A percentile compares a stretch with the other conserved stretches of the same genome.
Evolutionary conservation across 2,329 filamentous ascomycete genomes (phyloP).

Genomic region (Fusarium subglutinans): DNA sequence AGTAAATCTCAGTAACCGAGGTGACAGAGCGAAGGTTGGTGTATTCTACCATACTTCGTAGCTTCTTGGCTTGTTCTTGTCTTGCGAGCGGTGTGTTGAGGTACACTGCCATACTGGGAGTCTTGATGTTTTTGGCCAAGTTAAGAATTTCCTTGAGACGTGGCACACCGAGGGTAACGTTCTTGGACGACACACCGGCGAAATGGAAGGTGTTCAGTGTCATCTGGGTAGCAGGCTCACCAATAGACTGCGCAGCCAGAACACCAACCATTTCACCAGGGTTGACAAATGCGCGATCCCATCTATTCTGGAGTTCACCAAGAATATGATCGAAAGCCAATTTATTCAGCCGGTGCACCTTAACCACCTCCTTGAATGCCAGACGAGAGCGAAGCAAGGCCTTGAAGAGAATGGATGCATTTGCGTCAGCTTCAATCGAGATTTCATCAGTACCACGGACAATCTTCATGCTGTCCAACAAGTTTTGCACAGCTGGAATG

Average conservation of each 20-base stretch:
- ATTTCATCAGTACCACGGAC: constrained; percentile 87
- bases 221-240: constrained; percentile 99
- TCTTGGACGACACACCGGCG: constrained; percentile 99
- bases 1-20: constrained; percentile 94
- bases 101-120: constrained; percentile 94
- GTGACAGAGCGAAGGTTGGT: constrained; percentile 93
- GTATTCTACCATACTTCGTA: constrained; percentile 92
- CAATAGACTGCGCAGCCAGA: constrained; percentile 95
- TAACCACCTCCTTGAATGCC: constrained; percentile 91
- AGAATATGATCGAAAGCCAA: constrained; percentile 92
- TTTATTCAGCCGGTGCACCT: constrained; percentile 85
- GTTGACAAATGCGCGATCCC: constrained; percentile 84
- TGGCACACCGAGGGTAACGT: constrained; percentile 98
- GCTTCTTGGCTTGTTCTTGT: constrained; percentile 82
- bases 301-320: constrained; percentile 89
- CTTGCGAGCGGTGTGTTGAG: constrained; percentile 71
- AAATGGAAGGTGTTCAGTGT: constrained; percentile 99
- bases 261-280: constrained; percentile 99
- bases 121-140: constrained; percentile 97
- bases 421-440: constrained; percentile 86
- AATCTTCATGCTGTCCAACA: constrained; percentile 82
- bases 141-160: constrained; percentile 99
- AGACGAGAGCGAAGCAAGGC: constrained; percentile 87
- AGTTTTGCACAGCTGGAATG: constrained; percentile 77
- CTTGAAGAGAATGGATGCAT: constrained; percentile 92